These are phyloP conservation scores for maize (Zea mays) DNA, from an alignment of 176 grass and related monocot species.

Conservation along the genomic window Zm-B73-REFERENCE-NAM-5.0 NC_050099.1:166250501-166251000, in stretches of 20 bases:
- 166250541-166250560: constrained; percentile 12
- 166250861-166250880: constrained; percentile 15
- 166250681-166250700: background rate
- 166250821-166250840: too few species aligned
- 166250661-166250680: background rate
- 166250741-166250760: too few species aligned
- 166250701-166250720: too few species aligned
- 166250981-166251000: too few species aligned
- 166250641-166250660: background rate
- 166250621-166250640: background rate
- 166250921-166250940: background rate
- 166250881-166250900: background rate
- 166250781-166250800: too few species aligned
- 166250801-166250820: too few species aligned
- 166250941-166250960: background rate
- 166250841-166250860: too few species aligned
- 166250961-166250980: background rate
- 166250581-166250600: background rate
- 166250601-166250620: background rate
- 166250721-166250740: too few species aligned
- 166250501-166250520: background rate
- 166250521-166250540: background rate
- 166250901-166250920: too few species aligned
- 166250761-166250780: too few species aligned
- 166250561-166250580: background rate